Evolutionary conservation across 495 filamentous ascomycete genomes (phyloP).

Genomic region (Penicillium chermesinum): DNA sequence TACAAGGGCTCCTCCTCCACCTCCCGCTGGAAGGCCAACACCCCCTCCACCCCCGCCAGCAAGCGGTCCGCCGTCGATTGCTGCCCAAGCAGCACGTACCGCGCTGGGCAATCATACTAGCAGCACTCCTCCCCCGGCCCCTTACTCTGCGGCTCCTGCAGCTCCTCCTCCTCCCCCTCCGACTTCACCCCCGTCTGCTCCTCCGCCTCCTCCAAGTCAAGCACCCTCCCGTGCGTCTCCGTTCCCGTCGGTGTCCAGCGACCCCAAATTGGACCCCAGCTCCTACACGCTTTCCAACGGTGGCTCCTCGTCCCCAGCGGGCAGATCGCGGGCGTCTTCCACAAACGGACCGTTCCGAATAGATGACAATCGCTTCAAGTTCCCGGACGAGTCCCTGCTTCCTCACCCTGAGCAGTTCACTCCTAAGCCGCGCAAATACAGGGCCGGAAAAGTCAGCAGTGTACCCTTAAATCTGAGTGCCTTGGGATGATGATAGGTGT

Average conservation of each 20-base stretch:
- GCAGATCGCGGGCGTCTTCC: conserved; percentile 24
- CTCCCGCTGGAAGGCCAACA: conserved; percentile 37
- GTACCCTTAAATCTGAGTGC: conserved; percentile 79
- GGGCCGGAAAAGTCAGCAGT: conserved; percentile 87
- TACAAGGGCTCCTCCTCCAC: conserved; percentile 44
- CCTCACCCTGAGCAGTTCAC: conserved; percentile 79
- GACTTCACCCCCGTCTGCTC: conserved; percentile 43
- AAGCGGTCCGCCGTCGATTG: conserved; percentile 32
- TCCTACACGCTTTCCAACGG: conserved; percentile 68
- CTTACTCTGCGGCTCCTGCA: conserved; percentile 45
- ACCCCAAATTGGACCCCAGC: conserved; percentile 66
- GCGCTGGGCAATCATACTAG: conserved; percentile 18
- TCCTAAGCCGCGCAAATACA: conserved; percentile 58
- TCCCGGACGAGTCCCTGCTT: conserved; percentile 72
- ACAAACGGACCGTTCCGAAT: conserved; percentile 51
- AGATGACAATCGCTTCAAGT: conserved; percentile 81
- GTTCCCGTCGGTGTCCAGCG: conserved; percentile 32
- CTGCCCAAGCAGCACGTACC: conserved; percentile 41
- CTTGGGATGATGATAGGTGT: conserved; percentile 26
- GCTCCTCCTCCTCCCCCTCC: conserved; percentile 44
- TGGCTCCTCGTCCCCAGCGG: conserved; percentile 38
- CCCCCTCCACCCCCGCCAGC: conserved; percentile 36
- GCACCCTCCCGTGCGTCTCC: conserved; percentile 49
- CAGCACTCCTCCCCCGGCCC: conserved; percentile 39
- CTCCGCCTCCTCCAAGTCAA: conserved; percentile 25